Conservation (phyloP, 352 stramenopile genomes). For the Pythium brassicae region DNA sequence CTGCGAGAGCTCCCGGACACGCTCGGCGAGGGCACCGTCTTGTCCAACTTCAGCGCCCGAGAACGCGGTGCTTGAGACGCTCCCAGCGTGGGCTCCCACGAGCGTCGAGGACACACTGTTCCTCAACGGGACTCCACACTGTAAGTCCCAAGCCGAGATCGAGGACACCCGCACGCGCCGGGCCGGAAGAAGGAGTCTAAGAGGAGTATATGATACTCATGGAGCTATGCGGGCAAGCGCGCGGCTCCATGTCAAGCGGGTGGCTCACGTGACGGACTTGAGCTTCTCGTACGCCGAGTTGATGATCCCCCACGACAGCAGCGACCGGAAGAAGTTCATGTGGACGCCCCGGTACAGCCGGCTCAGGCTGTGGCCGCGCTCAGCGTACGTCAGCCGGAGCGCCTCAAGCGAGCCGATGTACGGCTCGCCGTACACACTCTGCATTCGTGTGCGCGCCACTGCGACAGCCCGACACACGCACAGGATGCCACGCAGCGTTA, state of each 20-base stretch:
- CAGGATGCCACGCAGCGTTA: background rate
- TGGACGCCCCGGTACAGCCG: conserved; percentile 80
- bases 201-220: too few relatives aligned
- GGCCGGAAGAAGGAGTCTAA: too few relatives aligned
- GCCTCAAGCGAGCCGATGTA: conserved; percentile 58
- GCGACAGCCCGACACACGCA: too few relatives aligned
- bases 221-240: too few relatives aligned
- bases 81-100: background rate
- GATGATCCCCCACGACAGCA: conserved; percentile 89
- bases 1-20: background rate
- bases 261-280: conserved; percentile 58
- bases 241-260: background rate
- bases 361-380: conserved; percentile 55
- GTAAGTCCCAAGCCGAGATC: background rate
- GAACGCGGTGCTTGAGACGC: background rate
- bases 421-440: conserved; percentile 67
- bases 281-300: conserved; percentile 88
- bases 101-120: background rate
- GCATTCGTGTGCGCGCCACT: conserved; percentile 82
- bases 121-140: conserved; percentile 1
- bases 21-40: background rate
- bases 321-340: conserved; percentile 86
- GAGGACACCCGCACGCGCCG: too few relatives aligned
- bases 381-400: conserved; percentile 62
- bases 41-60: conserved; percentile 1